Conservation (phyloP, 768 basidiomycete genomes). For the Podaxis pistillaris region DNA sequence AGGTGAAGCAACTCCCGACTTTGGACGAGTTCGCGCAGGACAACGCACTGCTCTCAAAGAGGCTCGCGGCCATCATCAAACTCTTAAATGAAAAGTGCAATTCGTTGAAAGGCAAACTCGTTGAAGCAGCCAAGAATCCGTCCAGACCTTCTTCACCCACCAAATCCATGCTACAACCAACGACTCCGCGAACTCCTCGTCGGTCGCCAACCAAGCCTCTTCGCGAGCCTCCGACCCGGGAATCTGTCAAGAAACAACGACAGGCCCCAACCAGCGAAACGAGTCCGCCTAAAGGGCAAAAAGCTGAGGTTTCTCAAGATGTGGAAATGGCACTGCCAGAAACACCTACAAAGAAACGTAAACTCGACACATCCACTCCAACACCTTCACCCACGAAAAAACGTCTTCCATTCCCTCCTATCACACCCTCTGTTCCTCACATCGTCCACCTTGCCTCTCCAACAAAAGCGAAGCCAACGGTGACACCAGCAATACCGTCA, state of each 20-base stretch:
- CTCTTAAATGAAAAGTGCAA: slow-evolving; percentile 16
- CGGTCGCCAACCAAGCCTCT: slow-evolving; percentile 15
- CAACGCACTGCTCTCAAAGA: slow-evolving; percentile 12
- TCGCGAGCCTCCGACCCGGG: slow-evolving; percentile 17
- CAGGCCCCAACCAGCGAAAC: neutral
- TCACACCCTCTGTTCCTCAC: slow-evolving; percentile 3
- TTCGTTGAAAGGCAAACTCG: slow-evolving; percentile 13
- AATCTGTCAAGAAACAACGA: slow-evolving; percentile 13
- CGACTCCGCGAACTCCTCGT: slow-evolving; percentile 6
- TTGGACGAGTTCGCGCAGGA: slow-evolving; percentile 15
- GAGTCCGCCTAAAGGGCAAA: neutral
- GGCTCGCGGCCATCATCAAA: slow-evolving; percentile 9
- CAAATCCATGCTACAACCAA: neutral
- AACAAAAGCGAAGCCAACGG: neutral
- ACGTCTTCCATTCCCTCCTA: slow-evolving; percentile 2
- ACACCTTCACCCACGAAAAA: neutral
- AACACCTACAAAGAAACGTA: slow-evolving; percentile 20
- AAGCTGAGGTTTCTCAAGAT: neutral
- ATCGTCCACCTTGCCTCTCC: neutral
- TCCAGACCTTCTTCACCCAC: slow-evolving; percentile 11
- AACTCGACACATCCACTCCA: slow-evolving; percentile 4
- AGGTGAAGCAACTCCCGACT: slow-evolving; percentile 9
- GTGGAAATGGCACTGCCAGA: slow-evolving; percentile 11
- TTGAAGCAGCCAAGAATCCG: slow-evolving; percentile 10
- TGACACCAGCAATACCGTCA: slow-evolving; percentile 15